Conservation (phyloP, 2,329 filamentous ascomycete species). For the Alternaria alternata region DNA sequence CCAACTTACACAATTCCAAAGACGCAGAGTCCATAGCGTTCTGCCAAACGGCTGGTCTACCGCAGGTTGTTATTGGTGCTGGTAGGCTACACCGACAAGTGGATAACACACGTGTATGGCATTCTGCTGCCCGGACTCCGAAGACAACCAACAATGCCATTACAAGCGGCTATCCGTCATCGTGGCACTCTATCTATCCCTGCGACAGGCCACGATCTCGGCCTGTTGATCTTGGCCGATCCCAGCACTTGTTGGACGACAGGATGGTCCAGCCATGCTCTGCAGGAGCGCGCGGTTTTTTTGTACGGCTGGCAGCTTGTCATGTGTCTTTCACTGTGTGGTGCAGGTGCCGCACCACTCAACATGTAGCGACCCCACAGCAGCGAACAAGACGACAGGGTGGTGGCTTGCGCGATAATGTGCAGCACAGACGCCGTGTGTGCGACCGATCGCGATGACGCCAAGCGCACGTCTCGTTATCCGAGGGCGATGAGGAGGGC, state of each 20-base stretch:
- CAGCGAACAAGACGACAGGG: constrained; percentile 27
- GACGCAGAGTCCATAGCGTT: constrained; percentile 12
- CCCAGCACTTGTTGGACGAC: constrained; percentile 16
- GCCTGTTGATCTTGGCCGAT: constrained; percentile 25
- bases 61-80: constrained; percentile 17
- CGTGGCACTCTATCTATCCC: constrained; percentile 5
- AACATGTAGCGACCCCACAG: constrained; percentile 28
- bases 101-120: constrained; percentile 4
- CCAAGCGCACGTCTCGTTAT: constrained; percentile 31
- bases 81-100: constrained; percentile 4
- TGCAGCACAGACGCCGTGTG: constrained; percentile 33
- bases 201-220: constrained; percentile 24
- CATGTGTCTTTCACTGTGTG: constrained; percentile 25
- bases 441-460: constrained; percentile 42
- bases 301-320: constrained; percentile 22
- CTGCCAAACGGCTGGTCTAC: constrained; percentile 15
- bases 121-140: constrained; percentile 11
- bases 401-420: constrained; percentile 30
- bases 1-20: constrained; percentile 5
- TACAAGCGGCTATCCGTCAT: constrained; percentile 5
- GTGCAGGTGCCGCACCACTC: constrained; percentile 17
- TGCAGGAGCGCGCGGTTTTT: constrained; percentile 34
- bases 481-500: constrained; percentile 4
- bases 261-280: constrained; percentile 33
- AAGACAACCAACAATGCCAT: constrained; percentile 7